Evolutionary conservation across 768 basidiomycete genomes (phyloP).

Genomic region (Mycena metata): DNA sequence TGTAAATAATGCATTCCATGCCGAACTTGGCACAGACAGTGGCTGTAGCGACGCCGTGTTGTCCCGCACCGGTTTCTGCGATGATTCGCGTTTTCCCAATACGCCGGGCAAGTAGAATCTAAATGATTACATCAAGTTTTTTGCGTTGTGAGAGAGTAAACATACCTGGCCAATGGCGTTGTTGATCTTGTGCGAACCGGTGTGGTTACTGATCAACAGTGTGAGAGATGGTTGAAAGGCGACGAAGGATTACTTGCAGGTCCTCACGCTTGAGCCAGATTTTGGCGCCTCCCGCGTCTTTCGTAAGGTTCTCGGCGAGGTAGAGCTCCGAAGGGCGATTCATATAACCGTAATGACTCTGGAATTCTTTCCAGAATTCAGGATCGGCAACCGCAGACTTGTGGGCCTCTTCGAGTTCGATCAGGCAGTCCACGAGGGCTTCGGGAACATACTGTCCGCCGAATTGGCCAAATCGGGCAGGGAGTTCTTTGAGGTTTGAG

Average conservation of each 20-base stretch:
- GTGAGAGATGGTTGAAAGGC: conserved; percentile 13
- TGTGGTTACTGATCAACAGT: conserved; percentile 82
- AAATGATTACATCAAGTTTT: conserved; percentile 27
- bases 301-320: conserved; percentile 90
- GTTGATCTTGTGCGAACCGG: conserved; percentile 99
- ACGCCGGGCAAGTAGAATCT: conserved; percentile 95
- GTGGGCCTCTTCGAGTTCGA: conserved; percentile 93
- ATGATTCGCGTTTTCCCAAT: conserved; percentile 98
- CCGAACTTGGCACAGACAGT: conserved; percentile 98
- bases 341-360: conserved; percentile 91
- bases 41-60: conserved; percentile 98
- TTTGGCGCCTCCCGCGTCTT: conserved; percentile 90
- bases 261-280: conserved; percentile 99
- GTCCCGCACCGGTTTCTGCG: conserved; percentile 98
- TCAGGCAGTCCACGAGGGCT: conserved; percentile 91
- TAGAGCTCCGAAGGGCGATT: conserved; percentile 95
- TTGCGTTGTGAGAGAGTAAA: conserved; percentile 15
- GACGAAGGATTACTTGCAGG: conserved; percentile 61
- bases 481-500: conserved; percentile 64
- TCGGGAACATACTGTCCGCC: conserved; percentile 99
- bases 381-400: conserved; percentile 89
- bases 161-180: conserved; percentile 95
- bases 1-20: conserved; percentile 95
- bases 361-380: conserved; percentile 92
- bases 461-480: conserved; percentile 92